Conservation (phyloP, 2,329 filamentous ascomycete species). For the Myriosclerotinia duriaeana region DNA sequence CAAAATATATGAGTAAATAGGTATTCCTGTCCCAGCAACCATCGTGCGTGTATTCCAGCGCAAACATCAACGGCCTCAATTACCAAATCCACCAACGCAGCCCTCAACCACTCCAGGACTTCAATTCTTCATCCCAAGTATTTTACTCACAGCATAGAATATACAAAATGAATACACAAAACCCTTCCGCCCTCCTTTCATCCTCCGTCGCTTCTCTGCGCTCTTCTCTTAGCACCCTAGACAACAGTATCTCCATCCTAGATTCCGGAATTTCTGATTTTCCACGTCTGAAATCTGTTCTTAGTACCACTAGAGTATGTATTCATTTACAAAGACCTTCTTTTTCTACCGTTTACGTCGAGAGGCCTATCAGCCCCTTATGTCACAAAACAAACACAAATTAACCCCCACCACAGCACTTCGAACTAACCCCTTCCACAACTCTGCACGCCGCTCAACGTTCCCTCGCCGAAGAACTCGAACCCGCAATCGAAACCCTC, state of each 20-base stretch:
- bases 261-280: conserved; percentile 41
- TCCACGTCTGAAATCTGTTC: conserved; percentile 41
- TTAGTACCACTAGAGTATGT: conserved; percentile 42
- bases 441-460: conserved; percentile 64
- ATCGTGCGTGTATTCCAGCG: neutral
- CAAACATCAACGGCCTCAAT: conserved; percentile 3
- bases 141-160: neutral
- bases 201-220: conserved; percentile 39
- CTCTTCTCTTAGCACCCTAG: conserved; percentile 43
- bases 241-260: conserved; percentile 43
- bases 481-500: conserved; percentile 67
- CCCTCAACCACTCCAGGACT: neutral
- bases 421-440: conserved; percentile 68
- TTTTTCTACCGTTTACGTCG: neutral
- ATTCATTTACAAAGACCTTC: neutral
- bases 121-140: neutral
- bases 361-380: neutral
- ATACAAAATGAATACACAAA: conserved; percentile 7
- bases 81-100: neutral
- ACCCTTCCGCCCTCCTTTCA: conserved; percentile 26
- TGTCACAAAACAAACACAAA: neutral
- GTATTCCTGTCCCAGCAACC: conserved; percentile 13
- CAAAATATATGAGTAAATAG: neutral
- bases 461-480: conserved; percentile 65
- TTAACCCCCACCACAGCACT: conserved; percentile 53